Evolutionary conservation across 768 basidiomycete genomes (phyloP), one percentile per base, ranked within the genome.

Genomic region (Suillus brevipes): DNA sequence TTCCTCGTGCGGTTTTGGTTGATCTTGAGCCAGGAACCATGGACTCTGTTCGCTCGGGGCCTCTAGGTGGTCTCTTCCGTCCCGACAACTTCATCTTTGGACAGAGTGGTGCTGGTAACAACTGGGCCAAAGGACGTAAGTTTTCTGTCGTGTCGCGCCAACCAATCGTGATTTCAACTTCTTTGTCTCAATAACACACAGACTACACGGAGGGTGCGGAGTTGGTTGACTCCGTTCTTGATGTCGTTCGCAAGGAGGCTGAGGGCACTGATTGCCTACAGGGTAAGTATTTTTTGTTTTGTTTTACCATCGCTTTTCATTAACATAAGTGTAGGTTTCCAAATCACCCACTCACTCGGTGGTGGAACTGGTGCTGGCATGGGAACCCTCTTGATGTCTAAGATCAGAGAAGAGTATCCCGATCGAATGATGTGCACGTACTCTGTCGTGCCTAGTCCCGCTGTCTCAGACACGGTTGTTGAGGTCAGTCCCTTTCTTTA

Each of bases 351-450:
- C 84, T 99, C 95, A 34, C 87, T 97, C 68, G 96, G 97, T 82
- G 97, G 97, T 82, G 97, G 97, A 80, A 99, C 97, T 71, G 97
- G 97, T 82, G 94, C 97, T 71, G 97, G 97, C 82, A 99, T 99
- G 97, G 97, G 97, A 79, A 98, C 97, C 55, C 91, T 99, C 62
- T 81, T 99, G 70, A 97, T 99, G 78, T 98, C 96, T 70, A 99
- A 99, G 84, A 97, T 99, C 77, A 89, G 97, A 69, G 96, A 98
- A 79, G 97, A 99, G 77, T 99, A 94, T 81, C 97, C 97, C 69
- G 97, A 99, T 80, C 86, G 97, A 64, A 99, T 99, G 97, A 98
- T 99, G 97, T 95, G 94, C 78, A 99, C 97, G 66, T 99, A 97
- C 85, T 99, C 97, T 63, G 97, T 99, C 73, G 94, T 99, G 18